phyloP scores from a whole-genome alignment of 2,329 filamentous ascomycete genomes.

The Paecilomyces dactylethromorphus region DNA sequence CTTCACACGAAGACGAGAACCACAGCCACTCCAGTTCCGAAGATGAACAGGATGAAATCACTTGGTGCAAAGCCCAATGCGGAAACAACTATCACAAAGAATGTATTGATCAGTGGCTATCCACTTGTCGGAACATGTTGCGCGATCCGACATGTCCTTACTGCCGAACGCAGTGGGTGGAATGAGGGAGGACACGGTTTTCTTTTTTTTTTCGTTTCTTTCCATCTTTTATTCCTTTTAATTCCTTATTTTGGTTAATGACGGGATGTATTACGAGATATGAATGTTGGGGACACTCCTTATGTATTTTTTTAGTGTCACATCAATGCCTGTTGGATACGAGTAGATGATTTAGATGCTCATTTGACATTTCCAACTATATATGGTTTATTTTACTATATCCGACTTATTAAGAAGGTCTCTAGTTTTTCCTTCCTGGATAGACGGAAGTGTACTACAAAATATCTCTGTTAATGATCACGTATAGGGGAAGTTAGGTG shows the following conservation, averaged over 20 bases:
- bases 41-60: neutral
- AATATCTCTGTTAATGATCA: too few species aligned
- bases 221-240: neutral
- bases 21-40: neutral
- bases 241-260: neutral
- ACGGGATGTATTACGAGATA: neutral
- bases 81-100: slow-evolving; percentile 11
- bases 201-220: neutral
- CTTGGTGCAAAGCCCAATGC: slow-evolving; percentile 11
- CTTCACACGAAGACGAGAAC: neutral
- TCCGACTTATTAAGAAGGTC: neutral
- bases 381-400: neutral
- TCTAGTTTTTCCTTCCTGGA: neutral
- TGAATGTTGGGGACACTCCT: too few species aligned
- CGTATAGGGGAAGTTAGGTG: too few species aligned
- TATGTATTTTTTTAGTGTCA: too few species aligned
- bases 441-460: neutral
- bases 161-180: neutral
- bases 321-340: neutral
- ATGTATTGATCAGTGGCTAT: slow-evolving; percentile 9
- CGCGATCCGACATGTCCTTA: neutral
- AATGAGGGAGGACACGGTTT: neutral
- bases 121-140: neutral
- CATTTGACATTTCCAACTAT: neutral
- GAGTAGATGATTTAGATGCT: neutral